A percentile compares a stretch with the other conserved stretches of the same genome.
phyloP scores from a whole-genome alignment of 768 basidiomycete genomes.

The Fomitopsis pulvina region DNA sequence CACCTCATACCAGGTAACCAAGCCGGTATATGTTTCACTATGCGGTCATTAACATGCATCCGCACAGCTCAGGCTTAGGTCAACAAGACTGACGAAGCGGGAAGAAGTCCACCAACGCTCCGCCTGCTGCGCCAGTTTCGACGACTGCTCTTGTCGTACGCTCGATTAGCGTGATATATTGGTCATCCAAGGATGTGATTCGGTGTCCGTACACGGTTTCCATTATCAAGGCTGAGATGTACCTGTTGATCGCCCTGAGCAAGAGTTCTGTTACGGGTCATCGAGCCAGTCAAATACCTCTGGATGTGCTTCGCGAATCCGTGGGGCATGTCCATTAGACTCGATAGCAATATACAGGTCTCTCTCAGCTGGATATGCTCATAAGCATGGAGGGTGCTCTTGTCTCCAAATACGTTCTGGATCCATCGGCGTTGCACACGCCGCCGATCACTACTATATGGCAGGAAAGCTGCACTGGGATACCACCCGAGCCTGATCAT shows the following conservation, averaged over 20 bases:
- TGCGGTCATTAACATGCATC: background rate
- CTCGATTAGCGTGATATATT: slow-evolving; percentile 16
- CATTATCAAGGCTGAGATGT: background rate
- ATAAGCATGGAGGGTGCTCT: background rate
- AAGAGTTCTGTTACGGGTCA: background rate
- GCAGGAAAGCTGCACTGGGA: background rate
- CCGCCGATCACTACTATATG: background rate
- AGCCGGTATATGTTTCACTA: slow-evolving; percentile 19
- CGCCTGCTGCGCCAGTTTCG: slow-evolving; percentile 2
- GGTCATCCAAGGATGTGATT: slow-evolving; percentile 8
- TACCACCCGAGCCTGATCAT: slow-evolving; percentile 10
- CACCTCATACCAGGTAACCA: slow-evolving; percentile 25
- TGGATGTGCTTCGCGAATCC: background rate
- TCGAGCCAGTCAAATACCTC: background rate
- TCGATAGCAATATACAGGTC: background rate
- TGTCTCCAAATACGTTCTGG: background rate
- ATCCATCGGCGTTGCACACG: background rate
- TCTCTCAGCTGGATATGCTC: background rate
- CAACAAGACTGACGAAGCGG: slow-evolving; percentile 6
- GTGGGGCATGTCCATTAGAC: background rate
- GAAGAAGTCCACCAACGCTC: slow-evolving; percentile 9
- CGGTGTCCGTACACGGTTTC: background rate
- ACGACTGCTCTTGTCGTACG: slow-evolving; percentile 11
- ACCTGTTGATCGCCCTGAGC: no score
- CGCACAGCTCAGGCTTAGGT: background rate